phyloP scores from a whole-genome alignment of 345 rosid species.

The Populus euphratica region DNA sequence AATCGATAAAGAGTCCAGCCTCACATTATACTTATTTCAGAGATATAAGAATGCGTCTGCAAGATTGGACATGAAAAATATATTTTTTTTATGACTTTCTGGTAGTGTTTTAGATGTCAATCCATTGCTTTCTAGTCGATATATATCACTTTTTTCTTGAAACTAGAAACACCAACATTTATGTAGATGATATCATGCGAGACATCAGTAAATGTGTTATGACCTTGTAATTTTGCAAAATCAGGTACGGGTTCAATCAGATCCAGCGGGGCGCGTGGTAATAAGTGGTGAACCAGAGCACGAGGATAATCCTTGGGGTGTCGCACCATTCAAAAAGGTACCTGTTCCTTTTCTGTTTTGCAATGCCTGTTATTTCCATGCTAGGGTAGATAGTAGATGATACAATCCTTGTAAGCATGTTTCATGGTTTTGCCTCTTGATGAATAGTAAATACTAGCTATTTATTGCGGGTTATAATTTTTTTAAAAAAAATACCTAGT shows the following conservation, averaged over 20 bases:
- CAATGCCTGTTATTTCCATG: background rate
- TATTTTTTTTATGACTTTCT: background rate
- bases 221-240: constrained; percentile 1
- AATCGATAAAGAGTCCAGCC: background rate
- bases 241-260: constrained; percentile 75
- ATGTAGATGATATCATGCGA: background rate
- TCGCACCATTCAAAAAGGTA: constrained; percentile 68
- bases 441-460: background rate
- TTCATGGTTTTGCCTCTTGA: background rate
- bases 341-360: background rate
- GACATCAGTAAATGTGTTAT: background rate
- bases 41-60: background rate
- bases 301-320: constrained; percentile 73
- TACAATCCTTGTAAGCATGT: background rate
- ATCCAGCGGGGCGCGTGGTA: constrained; percentile 71
- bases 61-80: background rate
- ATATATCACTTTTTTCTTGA: background rate
- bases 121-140: background rate
- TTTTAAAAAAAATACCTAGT: no score
- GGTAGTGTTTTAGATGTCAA: background rate
- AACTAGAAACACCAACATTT: background rate
- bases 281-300: constrained; percentile 65
- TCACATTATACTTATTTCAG: background rate
- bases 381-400: background rate
- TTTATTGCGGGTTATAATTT: no score